Conservation (phyloP, 805 yeast genomes). For the Cyberlindnera suaveolens region DNA sequence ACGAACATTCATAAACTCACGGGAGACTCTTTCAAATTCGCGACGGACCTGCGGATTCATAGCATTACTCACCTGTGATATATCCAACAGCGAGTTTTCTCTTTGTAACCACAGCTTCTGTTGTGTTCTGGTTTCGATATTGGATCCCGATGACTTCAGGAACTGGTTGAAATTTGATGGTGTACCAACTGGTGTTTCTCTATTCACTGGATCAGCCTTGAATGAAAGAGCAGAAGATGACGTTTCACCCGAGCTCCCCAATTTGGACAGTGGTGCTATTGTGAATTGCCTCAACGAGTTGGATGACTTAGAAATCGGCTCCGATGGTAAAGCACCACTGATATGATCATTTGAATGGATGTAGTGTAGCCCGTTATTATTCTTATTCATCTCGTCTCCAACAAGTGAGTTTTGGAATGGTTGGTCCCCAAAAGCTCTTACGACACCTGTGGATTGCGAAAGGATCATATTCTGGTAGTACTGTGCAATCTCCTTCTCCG, state of each 20-base stretch:
- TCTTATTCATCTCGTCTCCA: constrained; percentile 9
- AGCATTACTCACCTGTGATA: constrained; percentile 21
- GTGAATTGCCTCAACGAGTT: constrained; percentile 24
- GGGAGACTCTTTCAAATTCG: constrained; percentile 72
- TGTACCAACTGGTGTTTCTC: constrained; percentile 14
- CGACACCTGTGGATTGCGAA: constrained; percentile 50
- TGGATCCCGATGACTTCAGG: constrained; percentile 30
- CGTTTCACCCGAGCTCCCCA: constrained; percentile 14
- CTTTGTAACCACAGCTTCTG: constrained; percentile 81
- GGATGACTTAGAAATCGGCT: constrained; percentile 9
- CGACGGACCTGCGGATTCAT: constrained; percentile 50
- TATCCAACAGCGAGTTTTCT: constrained; percentile 63
- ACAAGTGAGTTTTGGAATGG: constrained; percentile 23
- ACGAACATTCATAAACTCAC: constrained; percentile 66
- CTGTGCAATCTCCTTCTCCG: constrained; percentile 19
- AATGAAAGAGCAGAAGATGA: constrained; percentile 18
- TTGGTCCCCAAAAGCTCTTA: constrained; percentile 32
- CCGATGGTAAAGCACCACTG: constrained; percentile 10
- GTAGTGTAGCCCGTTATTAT: constrained; percentile 9
- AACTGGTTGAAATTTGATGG: constrained; percentile 37
- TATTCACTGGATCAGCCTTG: constrained; percentile 15
- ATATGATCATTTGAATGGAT: constrained; percentile 26
- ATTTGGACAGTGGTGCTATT: constrained; percentile 7
- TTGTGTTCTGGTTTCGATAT: constrained; percentile 67
- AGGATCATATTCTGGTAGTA: constrained; percentile 38